These are phyloP conservation scores for Saccharomycopsis fermentans DNA, from an alignment of 805 yeast species.

Conservation along the genomic window DNA sequence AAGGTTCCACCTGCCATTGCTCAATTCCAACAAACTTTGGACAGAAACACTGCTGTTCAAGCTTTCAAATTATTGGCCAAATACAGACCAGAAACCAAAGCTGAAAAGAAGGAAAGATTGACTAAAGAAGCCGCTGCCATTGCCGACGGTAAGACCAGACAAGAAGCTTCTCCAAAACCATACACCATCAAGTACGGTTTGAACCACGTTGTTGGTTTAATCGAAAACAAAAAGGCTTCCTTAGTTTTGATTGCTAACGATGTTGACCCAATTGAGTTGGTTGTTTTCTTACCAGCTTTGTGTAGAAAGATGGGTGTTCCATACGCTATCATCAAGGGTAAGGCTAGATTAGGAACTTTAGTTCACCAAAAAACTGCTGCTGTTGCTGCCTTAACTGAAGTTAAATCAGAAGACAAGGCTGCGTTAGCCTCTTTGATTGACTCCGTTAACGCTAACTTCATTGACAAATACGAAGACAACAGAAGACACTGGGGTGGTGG, in stretches of 20 bases:
- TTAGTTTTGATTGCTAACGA: conserved; percentile 96
- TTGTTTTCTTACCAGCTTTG: conserved; percentile 94
- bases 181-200: conserved; percentile 96
- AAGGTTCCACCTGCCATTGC: conserved; percentile 99
- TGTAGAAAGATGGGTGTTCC: conserved; percentile 99
- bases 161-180: conserved; percentile 95
- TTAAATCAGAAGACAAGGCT: conserved; percentile 87
- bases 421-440: conserved; percentile 88
- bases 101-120: conserved; percentile 98
- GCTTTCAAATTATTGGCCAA: conserved; percentile 96
- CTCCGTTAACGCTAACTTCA: conserved; percentile 87
- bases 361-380: conserved; percentile 97
- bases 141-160: conserved; percentile 95
- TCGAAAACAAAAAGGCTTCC: conserved; percentile 98
- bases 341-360: conserved; percentile 95
- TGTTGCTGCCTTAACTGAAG: conserved; percentile 95
- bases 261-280: conserved; percentile 98
- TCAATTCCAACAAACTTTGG: conserved; percentile 92
- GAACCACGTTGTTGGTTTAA: conserved; percentile 94
- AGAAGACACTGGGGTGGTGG: conserved; percentile 99
- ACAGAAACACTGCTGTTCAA: conserved; percentile 98
- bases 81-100: conserved; percentile 96
- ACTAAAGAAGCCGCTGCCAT: conserved; percentile 98
- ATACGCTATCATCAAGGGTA: conserved; percentile 96
- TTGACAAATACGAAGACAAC: conserved; percentile 86